Evolutionary conservation across 148 eudicot species (phyloP).

Genomic region (Heliamphora exappendiculata): DNA sequence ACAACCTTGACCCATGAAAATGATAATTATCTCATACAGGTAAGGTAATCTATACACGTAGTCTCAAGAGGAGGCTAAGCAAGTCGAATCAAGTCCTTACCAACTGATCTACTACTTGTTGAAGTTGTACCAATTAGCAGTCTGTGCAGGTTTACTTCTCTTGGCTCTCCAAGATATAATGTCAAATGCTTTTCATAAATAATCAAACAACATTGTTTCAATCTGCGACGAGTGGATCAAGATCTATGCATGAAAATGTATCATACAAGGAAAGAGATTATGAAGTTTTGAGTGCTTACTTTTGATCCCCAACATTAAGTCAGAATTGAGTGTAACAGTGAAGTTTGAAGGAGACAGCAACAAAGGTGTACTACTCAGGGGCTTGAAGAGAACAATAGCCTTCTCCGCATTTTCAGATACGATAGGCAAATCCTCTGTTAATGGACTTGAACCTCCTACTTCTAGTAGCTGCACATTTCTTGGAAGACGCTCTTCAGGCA

Average conservation of each 20-base stretch:
- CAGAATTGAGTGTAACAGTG: slow-evolving; percentile 40
- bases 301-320: slow-evolving; percentile 38
- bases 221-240: neutral
- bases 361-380: slow-evolving; percentile 22
- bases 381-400: slow-evolving; percentile 70
- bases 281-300: slow-evolving; percentile 42
- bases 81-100: too few species aligned
- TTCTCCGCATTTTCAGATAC: slow-evolving; percentile 46
- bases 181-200: neutral
- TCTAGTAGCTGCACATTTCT: neutral
- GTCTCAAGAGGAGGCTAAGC: too few species aligned
- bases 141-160: too few species aligned
- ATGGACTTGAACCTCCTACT: slow-evolving; percentile 19
- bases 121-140: too few species aligned
- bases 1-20: too few species aligned
- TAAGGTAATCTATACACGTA: too few species aligned
- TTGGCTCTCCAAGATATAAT: too few species aligned
- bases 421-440: slow-evolving; percentile 45
- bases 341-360: slow-evolving; percentile 21
- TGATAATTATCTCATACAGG: too few species aligned
- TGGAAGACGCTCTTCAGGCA: slow-evolving; percentile 3
- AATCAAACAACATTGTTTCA: neutral
- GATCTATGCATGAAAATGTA: neutral
- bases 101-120: too few species aligned
- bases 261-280: too few species aligned